Evolutionary conservation across 2,329 filamentous ascomycete genomes (phyloP).

Genomic region (Ascocoryne sarcoides): DNA sequence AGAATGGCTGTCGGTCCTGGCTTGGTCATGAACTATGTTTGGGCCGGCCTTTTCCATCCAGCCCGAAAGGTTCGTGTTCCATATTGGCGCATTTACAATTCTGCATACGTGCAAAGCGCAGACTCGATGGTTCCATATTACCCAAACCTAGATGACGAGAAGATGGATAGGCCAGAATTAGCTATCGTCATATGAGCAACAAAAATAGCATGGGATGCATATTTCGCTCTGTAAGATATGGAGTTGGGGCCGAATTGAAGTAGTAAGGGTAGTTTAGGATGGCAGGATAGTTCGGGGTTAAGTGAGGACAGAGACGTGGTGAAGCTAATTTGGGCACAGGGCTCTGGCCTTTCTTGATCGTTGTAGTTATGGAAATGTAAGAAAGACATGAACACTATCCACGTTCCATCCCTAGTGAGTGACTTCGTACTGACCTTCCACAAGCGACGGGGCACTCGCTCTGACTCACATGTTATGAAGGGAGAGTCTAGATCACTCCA

Average conservation of each 20-base stretch:
- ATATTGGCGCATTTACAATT: slow-evolving; percentile 96
- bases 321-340: not conserved
- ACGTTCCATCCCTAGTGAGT: not conserved
- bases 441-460: not conserved
- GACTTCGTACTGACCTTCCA: not conserved
- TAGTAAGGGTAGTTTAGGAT: too few species aligned
- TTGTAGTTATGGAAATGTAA: not conserved
- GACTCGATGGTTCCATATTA: slow-evolving; percentile 97
- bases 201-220: not conserved
- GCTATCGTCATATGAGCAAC: slow-evolving; percentile 56
- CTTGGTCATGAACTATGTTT: slow-evolving; percentile 93
- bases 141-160: slow-evolving; percentile 74
- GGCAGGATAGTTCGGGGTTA: too few species aligned
- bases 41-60: slow-evolving; percentile 95
- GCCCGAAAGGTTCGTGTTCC: slow-evolving; percentile 88
- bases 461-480: not conserved
- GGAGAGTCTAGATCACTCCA: not conserved
- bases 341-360: not conserved
- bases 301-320: too few species aligned
- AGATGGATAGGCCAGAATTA: slow-evolving; percentile 69
- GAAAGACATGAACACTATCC: not conserved
- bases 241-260: not conserved
- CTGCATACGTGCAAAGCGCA: slow-evolving; percentile 87
- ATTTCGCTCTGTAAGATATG: not conserved
- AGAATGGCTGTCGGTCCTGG: slow-evolving; percentile 89